Base-by-base conservation (phyloP, 2,329 filamentous ascomycete genomes). In the Alternaria postmessia region DNA sequence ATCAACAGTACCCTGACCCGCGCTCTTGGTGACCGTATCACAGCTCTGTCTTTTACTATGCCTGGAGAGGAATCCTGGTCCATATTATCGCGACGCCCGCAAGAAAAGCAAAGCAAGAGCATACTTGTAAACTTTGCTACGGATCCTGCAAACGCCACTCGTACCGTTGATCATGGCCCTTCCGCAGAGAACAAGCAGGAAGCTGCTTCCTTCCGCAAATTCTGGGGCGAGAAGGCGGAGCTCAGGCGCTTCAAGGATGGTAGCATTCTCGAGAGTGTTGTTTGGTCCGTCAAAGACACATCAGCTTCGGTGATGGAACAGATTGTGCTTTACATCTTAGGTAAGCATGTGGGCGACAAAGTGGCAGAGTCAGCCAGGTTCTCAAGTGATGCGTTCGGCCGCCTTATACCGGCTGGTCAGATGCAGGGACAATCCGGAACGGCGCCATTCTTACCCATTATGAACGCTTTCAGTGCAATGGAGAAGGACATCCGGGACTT, bases 211-310 rank as follows among this genome's bases (percentile, higher is more conserved):
- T 99, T 97, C 77, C 91, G 92, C 36, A 87, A 89, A 34, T 98
- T 99, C 75, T 99, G 96, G 95, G 95, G 94, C 7, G 90, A 94
- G 9, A 96, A 95, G 76, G 88, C 95, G 1, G 95, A 99, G 77
- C 84, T 99, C 46, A 88, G 95, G 65, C 91, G 95, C 20, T 99
- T 99, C 83, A 96, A 94, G 71, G 93, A 98, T 72, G 95, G 95
- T 22, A 94, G 90, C 69, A 97, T 99, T 66, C 85, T 93, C 8
- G 96, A 99, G 78, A 97, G 92, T 72, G 83, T 98, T 30, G 89
- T 96, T 20, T 99, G 95, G 95, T 84, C 79, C 3, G 63, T 84
- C 2, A 86, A 89, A 65, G 84, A 86, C 55, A 82, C 86, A 1
- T 82, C 88, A 1, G 82, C 81, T 32, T 87, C 89, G 7, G 87